Base-by-base conservation (phyloP, 768 basidiomycete species). In the Tricholoma saponaceum region DNA sequence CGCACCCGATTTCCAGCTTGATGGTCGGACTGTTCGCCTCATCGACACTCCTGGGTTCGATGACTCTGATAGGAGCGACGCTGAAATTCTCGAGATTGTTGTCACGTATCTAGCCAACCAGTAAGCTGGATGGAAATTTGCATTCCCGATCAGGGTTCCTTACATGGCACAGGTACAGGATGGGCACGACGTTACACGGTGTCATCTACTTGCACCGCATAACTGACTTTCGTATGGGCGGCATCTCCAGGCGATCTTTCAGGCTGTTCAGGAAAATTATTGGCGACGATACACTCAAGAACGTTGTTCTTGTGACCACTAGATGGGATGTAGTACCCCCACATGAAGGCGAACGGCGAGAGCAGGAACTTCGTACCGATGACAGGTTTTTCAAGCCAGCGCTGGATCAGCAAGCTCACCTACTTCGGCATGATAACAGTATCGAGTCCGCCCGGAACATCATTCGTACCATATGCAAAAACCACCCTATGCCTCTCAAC, bases 141-240 rank as follows among this genome's bases (percentile, higher is more conserved):
- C 8, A 9, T 32, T 32, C 30, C 12, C 7, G 30, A 32, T 32
- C 7, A 32, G 12, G 12, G 8, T 4, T 32, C 28, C 30, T 32
- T 32, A 32, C 30, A 10, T 32, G 30, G 30, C 12, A 32, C 37
- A 33, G 28, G n/a, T 13, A 51, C 9, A 37, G 12, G 5, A 9
- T 33, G 5, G 33, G 57, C 6, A 55, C 66, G 37, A 73, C 69
- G 58, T 68, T 75, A 33, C 16, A 54, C 14, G 76, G 75, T 26
- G 67, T 76, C 62, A 67, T 76, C 47, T 77, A 76, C 62, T 71
- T 76, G 62, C 75, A 76, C 60, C 69, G 72, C n/a, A 77, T 76
- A 58, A 54, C 60, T 4, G 75, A 77, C 49, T 64, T 70, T 59
- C 60, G 74, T 13, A 58, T 64, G 43, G 58, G 58, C 2, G 55